These are phyloP conservation scores for Ilyonectria robusta DNA, from an alignment of 2,329 filamentous ascomycete species.

Conservation along the genomic window DNA sequence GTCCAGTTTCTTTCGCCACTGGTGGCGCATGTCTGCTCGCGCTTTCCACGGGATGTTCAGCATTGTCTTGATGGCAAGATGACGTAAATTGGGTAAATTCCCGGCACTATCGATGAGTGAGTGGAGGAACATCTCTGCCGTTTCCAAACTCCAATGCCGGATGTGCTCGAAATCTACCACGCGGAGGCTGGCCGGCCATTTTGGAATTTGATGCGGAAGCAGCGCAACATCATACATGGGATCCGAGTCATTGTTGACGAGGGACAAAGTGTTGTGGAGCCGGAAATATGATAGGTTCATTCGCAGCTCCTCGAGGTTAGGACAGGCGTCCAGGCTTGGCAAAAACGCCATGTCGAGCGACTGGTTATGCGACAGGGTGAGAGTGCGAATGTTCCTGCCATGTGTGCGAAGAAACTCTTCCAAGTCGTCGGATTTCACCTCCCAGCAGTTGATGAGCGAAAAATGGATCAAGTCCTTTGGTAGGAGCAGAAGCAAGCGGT, in stretches of 20 bases:
- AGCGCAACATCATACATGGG: constrained; percentile 82
- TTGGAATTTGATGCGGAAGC: constrained; percentile 74
- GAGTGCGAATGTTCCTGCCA: constrained; percentile 75
- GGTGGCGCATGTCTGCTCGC: constrained; percentile 82
- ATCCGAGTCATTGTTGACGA: constrained; percentile 74
- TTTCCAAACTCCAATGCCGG: constrained; percentile 78
- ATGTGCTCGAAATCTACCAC: constrained; percentile 83
- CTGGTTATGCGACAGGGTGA: constrained; percentile 85
- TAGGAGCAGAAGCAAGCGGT: constrained; percentile 76
- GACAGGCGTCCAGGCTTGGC: constrained; percentile 76
- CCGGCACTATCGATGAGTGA: constrained; percentile 82
- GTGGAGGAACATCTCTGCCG: constrained; percentile 83
- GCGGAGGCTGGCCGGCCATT: constrained; percentile 82
- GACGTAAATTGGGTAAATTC: constrained; percentile 76
- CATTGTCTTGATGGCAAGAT: constrained; percentile 81
- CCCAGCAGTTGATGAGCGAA: constrained; percentile 84
- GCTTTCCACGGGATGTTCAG: constrained; percentile 87
- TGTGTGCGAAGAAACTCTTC: constrained; percentile 75
- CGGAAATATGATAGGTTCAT: constrained; percentile 87
- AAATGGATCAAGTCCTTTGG: constrained; percentile 77
- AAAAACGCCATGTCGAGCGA: constrained; percentile 84
- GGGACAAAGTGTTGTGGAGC: constrained; percentile 68
- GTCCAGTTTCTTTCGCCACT: constrained; percentile 81
- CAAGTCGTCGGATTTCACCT: constrained; percentile 78
- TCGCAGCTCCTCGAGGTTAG: constrained; percentile 76